Evolutionary conservation across 2,329 filamentous ascomycete species (phyloP).

Genomic region (Cladobotryum protrusum): DNA sequence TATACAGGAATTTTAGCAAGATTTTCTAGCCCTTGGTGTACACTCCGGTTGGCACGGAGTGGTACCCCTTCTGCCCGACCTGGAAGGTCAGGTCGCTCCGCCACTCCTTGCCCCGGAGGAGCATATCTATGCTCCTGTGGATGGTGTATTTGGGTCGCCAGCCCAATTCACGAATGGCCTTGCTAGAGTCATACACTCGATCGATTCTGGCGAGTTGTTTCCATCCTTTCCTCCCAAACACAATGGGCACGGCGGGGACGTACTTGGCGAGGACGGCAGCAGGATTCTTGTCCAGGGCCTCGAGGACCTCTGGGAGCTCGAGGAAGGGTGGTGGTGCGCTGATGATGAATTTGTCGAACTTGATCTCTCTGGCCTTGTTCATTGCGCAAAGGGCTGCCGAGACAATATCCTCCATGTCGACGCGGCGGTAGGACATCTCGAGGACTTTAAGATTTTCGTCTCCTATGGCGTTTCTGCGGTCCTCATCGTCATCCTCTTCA

Average conservation of each 20-base stretch:
- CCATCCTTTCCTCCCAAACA: slow-evolving; percentile 32
- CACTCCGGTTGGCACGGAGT: slow-evolving; percentile 35
- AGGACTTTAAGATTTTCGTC: slow-evolving; percentile 43
- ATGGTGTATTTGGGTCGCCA: slow-evolving; percentile 40
- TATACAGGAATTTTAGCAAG: too few species aligned
- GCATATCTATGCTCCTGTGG: slow-evolving; percentile 25
- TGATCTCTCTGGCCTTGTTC: slow-evolving; percentile 24
- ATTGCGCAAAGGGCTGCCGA: slow-evolving; percentile 34
- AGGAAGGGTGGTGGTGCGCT: slow-evolving; percentile 37
- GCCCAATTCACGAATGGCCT: slow-evolving; percentile 34
- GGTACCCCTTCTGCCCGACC: slow-evolving; percentile 41
- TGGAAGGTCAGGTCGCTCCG: slow-evolving; percentile 31
- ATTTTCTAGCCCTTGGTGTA: slow-evolving; percentile 31
- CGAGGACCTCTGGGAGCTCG: slow-evolving; percentile 24
- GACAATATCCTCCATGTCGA: slow-evolving; percentile 39
- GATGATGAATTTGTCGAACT: slow-evolving; percentile 38
- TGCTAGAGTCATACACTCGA: slow-evolving; percentile 39
- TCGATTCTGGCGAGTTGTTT: slow-evolving; percentile 33
- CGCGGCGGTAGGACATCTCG: slow-evolving; percentile 40
- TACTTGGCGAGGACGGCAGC: slow-evolving; percentile 22
- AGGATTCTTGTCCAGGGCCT: slow-evolving; percentile 28
- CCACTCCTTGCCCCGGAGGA: slow-evolving; percentile 31
- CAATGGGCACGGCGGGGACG: slow-evolving; percentile 21
- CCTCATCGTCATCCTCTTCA: slow-evolving; percentile 40
- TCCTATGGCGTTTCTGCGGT: slow-evolving; percentile 27